Evolutionary conservation across 1,139 yeast genomes (phyloP).

Genomic region (Blastobotrys ciferrii): DNA sequence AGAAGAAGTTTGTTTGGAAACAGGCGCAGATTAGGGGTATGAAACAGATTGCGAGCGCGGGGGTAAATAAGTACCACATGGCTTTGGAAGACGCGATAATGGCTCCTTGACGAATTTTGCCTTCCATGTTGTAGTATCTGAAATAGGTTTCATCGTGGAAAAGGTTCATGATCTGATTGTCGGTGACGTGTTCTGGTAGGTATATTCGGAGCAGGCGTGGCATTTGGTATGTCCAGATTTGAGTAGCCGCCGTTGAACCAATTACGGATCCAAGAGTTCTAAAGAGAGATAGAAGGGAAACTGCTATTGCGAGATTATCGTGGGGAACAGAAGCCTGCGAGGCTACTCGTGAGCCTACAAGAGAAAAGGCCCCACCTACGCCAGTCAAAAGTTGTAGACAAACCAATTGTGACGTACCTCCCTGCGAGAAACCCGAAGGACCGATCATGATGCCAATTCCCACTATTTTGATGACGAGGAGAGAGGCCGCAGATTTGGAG

Average conservation of each 20-base stretch:
- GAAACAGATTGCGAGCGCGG: no score
- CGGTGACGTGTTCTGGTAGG: neutral
- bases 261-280: constrained; percentile 34
- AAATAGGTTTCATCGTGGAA: no score
- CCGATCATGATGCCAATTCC: constrained; percentile 36
- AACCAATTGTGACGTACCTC: constrained; percentile 29
- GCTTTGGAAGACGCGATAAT: no score
- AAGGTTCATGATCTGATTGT: neutral
- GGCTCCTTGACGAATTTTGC: no score
- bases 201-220: neutral
- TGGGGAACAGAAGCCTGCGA: constrained; percentile 27
- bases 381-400: constrained; percentile 38
- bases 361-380: constrained; percentile 33
- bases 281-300: constrained; percentile 28
- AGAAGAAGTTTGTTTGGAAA: no score
- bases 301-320: constrained; percentile 29
- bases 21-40: no score
- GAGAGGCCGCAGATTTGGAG: constrained; percentile 27
- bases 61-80: no score
- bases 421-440: constrained; percentile 5
- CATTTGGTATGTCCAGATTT: constrained; percentile 25
- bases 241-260: constrained; percentile 34
- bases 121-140: no score
- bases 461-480: constrained; percentile 31
- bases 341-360: constrained; percentile 33